Percentiles rank a stretch among this genome's conserved stretches.
Evolutionary conservation across 31 red algal species (phyloP).

Genomic region (Odonthalia washingtoniensis): DNA sequence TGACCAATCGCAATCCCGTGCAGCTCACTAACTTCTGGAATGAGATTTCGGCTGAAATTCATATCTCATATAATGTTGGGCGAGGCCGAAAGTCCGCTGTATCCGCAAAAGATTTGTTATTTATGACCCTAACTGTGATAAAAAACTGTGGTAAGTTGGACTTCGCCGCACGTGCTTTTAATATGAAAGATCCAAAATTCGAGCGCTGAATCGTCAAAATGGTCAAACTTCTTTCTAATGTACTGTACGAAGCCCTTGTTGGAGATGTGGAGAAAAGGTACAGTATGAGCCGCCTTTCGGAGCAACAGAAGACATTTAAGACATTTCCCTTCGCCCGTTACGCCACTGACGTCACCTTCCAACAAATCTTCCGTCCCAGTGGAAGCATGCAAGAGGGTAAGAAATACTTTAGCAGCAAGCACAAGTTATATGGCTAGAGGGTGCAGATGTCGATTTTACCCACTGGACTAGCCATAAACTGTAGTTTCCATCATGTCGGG

Average conservation of each 20-base stretch:
- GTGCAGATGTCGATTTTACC: conserved; percentile 48
- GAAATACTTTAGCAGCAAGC: conserved; percentile 34
- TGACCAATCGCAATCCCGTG: not conserved
- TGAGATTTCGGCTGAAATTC: not conserved
- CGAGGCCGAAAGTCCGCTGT: not conserved
- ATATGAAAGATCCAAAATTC: conserved; percentile 29
- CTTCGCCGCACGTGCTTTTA: conserved; percentile 14
- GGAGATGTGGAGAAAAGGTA: conserved; percentile 1
- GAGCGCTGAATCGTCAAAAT: conserved; percentile 22
- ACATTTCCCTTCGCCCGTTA: conserved; percentile 15
- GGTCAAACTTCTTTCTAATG: not conserved
- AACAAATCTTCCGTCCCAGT: conserved; percentile 33
- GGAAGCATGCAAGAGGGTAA: conserved; percentile 36
- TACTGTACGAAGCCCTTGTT: conserved; percentile 2
- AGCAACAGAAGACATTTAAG: conserved; percentile 6
- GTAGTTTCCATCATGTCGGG: not conserved
- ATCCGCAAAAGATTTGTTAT: conserved; percentile 28
- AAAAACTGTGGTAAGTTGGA: conserved; percentile 36
- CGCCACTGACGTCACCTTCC: conserved; percentile 40
- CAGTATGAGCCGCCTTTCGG: not conserved
- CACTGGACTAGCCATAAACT: conserved; percentile 32
- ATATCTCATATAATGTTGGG: not conserved
- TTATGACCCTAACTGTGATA: conserved; percentile 30
- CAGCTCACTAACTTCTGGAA: not conserved
- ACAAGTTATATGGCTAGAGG: conserved; percentile 44